Base-by-base conservation (phyloP, 768 basidiomycete species). In the Rhizopogon salebrosus region DNA sequence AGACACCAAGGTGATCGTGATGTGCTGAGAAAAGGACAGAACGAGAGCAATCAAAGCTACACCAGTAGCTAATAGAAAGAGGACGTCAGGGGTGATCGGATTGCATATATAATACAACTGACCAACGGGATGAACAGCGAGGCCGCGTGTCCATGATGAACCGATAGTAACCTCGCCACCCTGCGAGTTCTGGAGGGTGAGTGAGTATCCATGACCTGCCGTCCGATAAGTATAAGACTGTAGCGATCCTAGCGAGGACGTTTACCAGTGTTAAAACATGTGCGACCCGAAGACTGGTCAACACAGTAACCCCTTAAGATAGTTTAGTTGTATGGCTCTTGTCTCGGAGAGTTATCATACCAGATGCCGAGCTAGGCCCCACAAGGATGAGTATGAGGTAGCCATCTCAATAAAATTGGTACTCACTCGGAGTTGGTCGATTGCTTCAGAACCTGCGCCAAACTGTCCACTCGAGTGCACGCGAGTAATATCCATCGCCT, bases 51-150 rank as follows among this genome's bases (percentile, higher is more conserved):
- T 55, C 60, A 89, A 77, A 22, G 82, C 78, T 35, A 83, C 75
- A 22, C 72, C 84, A 16, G 74, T 60, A 7, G 79, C 78, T 77
- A 56, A 37, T 26, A 26, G 45, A 22, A 49, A 40, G 26, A 27
- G 49, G 1, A 43, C 52, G 24, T 46, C 1, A 16, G 36, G 36
- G 34, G 43, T 26, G 11, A 24, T 9, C 0, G 31, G 20, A 42
- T 40, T 52, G 42, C 18, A 31, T 27, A 16, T 14, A 14, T 29
- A 37, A 34, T 22, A 34, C 14, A 6, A 71, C 83, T 46, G 57
- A 87, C 89, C 88, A 49, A 89, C 80, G 14, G 89, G 87, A 57
- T 89, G 87, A 24, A 89, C 73, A 2, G 81, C 86, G 6, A 91
- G 77, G 4, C 87, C 89, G 36, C 80, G 79, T 6, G 89, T 92